Conservation (phyloP, 495 filamentous ascomycete species). For the Penicillium arizonense region DNA sequence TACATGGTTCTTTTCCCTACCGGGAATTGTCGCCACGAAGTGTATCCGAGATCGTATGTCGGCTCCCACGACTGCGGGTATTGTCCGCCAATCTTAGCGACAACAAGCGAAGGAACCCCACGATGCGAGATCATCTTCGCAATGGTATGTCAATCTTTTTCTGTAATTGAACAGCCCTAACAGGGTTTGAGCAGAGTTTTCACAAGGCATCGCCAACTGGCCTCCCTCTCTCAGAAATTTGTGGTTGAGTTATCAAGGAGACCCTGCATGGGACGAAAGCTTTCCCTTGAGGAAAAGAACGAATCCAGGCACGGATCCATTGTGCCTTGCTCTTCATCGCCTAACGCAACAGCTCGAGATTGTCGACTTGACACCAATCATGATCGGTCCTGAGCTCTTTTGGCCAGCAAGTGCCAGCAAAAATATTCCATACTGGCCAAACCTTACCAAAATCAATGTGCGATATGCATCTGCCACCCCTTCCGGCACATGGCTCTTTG, state of each 20-base stretch:
- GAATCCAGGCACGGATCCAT: neutral
- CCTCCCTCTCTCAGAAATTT: neutral
- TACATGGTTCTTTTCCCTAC: neutral
- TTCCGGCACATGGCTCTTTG: neutral
- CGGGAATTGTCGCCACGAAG: neutral
- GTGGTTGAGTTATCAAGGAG: neutral
- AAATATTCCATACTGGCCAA: neutral
- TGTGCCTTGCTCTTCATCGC: neutral
- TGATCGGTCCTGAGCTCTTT: neutral
- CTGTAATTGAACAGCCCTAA: neutral
- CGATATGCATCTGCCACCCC: neutral
- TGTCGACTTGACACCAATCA: neutral
- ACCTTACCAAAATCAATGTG: neutral
- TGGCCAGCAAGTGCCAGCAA: neutral
- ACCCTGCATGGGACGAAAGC: neutral
- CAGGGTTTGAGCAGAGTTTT: neutral
- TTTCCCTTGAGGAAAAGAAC: neutral
- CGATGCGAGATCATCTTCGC: neutral
- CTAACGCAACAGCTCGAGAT: neutral
- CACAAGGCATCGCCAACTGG: neutral
- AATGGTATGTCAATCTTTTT: neutral
- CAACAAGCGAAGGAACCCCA: neutral
- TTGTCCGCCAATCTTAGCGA: neutral
- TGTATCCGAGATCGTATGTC: neutral
- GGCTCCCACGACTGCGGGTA: neutral